phyloP scores from a whole-genome alignment of 225 moss, liverwort and hornwort species.

The Physcomitrellopsis africana region DNA sequence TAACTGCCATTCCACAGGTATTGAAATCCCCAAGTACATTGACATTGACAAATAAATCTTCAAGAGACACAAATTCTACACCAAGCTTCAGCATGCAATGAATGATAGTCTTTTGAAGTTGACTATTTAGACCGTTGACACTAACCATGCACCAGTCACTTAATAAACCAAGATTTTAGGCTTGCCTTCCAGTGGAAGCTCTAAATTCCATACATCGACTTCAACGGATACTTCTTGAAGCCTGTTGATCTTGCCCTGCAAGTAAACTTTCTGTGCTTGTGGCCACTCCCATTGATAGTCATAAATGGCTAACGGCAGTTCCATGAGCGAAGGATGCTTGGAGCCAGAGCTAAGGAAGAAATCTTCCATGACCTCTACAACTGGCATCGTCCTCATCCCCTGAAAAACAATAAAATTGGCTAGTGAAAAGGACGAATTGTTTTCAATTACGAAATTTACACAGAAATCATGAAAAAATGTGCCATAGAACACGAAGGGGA shows the following conservation, averaged over 20 bases:
- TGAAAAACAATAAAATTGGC: not conserved
- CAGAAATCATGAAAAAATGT: no score
- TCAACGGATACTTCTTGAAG: constrained; percentile 44
- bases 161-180: constrained; percentile 63
- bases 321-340: constrained; percentile 48
- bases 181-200: constrained; percentile 55
- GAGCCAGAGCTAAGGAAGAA: constrained; percentile 42
- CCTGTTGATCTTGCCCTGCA: constrained; percentile 46
- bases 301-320: constrained; percentile 56
- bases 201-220: constrained; percentile 58
- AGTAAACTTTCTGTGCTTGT: constrained; percentile 45
- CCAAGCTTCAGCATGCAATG: not conserved
- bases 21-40: no score
- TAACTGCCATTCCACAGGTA: no score
- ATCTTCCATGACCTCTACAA: constrained; percentile 45
- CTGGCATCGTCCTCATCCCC: constrained; percentile 27
- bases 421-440: not conserved
- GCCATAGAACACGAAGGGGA: no score
- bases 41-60: not conserved
- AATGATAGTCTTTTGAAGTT: not conserved
- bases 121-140: not conserved
- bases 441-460: no score
- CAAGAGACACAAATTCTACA: not conserved
- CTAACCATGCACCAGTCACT: constrained; percentile 58
- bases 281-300: constrained; percentile 53